Evolutionary conservation across 192 early-diverging fungal species (phyloP).

Genomic region (Coemansia sp.): DNA sequence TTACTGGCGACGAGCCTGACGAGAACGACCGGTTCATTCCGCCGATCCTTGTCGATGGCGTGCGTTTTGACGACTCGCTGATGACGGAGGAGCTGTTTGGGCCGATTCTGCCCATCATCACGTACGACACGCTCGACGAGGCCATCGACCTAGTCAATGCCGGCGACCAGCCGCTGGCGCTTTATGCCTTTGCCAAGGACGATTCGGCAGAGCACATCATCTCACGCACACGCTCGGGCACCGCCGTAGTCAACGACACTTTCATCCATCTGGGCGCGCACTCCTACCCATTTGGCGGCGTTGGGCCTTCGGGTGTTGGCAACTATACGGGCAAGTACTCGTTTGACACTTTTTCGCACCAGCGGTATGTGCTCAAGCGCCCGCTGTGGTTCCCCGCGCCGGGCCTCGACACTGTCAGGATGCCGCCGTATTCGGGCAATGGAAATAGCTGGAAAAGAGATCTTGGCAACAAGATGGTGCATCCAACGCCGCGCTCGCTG

Average conservation of each 20-base stretch:
- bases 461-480: conserved; percentile 12
- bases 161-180: conserved; percentile 72
- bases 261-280: conserved; percentile 59
- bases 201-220: conserved; percentile 60
- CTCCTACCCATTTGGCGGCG: conserved; percentile 84
- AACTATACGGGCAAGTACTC: conserved; percentile 76
- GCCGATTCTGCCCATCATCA: conserved; percentile 81
- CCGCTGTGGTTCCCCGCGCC: conserved; percentile 41
- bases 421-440: conserved; percentile 23
- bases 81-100: conserved; percentile 93
- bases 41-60: conserved; percentile 80
- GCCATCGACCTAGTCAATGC: conserved; percentile 62
- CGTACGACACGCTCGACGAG: conserved; percentile 61
- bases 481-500: conserved; percentile 19
- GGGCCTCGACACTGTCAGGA: conserved; percentile 33
- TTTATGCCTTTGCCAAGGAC: conserved; percentile 71
- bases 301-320: conserved; percentile 83
- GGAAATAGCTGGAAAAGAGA: conserved; percentile 42
- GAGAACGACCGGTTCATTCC: conserved; percentile 67
- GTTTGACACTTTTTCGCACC: conserved; percentile 80
- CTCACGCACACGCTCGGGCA: conserved; percentile 70
- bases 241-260: conserved; percentile 76
- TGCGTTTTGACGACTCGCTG: conserved; percentile 57
- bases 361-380: conserved; percentile 57
- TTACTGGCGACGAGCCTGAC: conserved; percentile 57